phyloP scores from a whole-genome alignment of 2,329 filamentous ascomycete species.

The Scedosporium apiospermum region DNA sequence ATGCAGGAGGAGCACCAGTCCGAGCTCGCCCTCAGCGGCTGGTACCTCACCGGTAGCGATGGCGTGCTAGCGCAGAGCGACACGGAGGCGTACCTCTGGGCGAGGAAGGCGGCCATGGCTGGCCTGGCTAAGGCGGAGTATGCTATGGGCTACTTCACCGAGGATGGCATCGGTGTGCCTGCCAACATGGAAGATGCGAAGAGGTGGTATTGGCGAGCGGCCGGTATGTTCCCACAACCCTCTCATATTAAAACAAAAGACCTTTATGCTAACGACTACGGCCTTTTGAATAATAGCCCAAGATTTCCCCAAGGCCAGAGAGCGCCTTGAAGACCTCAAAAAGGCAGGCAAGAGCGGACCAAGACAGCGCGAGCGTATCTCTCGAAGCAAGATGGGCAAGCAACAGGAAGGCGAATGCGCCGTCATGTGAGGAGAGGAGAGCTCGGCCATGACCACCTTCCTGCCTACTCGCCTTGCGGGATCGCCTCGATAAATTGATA shows the following conservation, averaged over 20 bases:
- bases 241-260: background rate
- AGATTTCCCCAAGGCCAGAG: conserved; percentile 86
- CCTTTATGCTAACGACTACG: conserved; percentile 16
- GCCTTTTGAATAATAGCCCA: conserved; percentile 51
- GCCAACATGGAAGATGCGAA: conserved; percentile 90
- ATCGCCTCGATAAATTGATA: no score
- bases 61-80: conserved; percentile 86
- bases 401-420: conserved; percentile 83
- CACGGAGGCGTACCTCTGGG: conserved; percentile 95
- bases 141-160: conserved; percentile 88
- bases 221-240: conserved; percentile 57
- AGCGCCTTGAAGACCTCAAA: conserved; percentile 87
- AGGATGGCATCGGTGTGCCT: conserved; percentile 82
- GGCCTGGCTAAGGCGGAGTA: conserved; percentile 92
- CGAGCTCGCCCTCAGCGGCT: conserved; percentile 76
- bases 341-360: conserved; percentile 62
- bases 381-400: conserved; percentile 69
- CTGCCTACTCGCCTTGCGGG: no score
- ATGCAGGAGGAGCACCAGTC: conserved; percentile 90
- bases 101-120: conserved; percentile 80
- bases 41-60: conserved; percentile 89
- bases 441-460: background rate
- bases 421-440: conserved; percentile 54
- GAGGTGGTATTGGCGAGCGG: conserved; percentile 95
- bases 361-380: conserved; percentile 69